Base-by-base conservation (phyloP, 1,284 basidiomycete species). In the Ustanciosporium gigantosporum region DNA sequence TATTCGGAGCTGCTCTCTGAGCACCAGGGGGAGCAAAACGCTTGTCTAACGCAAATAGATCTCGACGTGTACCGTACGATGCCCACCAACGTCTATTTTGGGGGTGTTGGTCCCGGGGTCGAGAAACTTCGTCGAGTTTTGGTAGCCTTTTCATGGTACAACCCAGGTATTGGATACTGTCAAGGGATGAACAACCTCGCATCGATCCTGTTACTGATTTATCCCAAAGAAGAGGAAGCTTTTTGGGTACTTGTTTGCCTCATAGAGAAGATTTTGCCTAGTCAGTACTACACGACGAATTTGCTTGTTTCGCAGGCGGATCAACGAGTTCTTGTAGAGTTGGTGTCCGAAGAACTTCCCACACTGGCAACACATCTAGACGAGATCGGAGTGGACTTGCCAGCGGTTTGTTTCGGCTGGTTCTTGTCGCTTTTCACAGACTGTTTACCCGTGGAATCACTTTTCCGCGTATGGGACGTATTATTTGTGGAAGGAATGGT, bases 381-480 rank as follows among this genome's bases (percentile, higher is more conserved):
- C 3, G 83, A 86, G 15, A 84, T 96, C 0, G 89, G 87, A 2
- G 87, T 97, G 2, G 93, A 98, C 74, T 82, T 98, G 4, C 87
- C 88, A 1, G 92, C 92, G 0, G 90, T 97, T 48, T 96, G 91
- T 50, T 97, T 97, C 80, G 93, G 92, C 3, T 98, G 94, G 94
- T 96, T 97, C 81, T 81, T 98, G 29, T 93, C 90, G 5, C 81
- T 98, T 16, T 98, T 96, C 74, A 96, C 94, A 0, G 92, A 96
- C 72, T 95, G 92, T 78, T 81, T 97, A 3, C 94, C 94, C 3
- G 90, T 96, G 20, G 93, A 95, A 19, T 13, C 20, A 35, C 60
- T 77, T 4, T 76, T 77, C 43, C 61, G 75, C 9, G 73, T 77
- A 5, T 77, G 92, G 77, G 94, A 98, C 70, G 83, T 96, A n/a